phyloP scores from a whole-genome alignment of 768 basidiomycete genomes.

The Mrakia gelida region DNA sequence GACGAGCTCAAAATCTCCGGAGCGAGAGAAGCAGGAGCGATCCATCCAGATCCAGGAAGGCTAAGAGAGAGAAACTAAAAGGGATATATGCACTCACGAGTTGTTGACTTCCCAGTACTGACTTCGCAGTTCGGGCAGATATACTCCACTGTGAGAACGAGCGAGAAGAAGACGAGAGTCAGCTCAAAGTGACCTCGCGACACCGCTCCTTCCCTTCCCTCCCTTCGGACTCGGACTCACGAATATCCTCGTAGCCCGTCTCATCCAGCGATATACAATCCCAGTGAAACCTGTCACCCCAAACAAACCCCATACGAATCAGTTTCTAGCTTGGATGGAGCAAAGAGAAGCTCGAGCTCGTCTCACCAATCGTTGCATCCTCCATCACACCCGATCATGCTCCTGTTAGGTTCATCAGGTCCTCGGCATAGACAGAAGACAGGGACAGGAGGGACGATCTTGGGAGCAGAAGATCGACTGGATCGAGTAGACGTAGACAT shows the following conservation, averaged over 20 bases:
- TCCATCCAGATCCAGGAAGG: neutral
- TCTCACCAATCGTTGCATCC: constrained; percentile 31
- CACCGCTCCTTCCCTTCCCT: neutral
- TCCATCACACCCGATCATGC: constrained; percentile 32
- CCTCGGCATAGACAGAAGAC: constrained; percentile 25
- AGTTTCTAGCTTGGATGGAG: neutral
- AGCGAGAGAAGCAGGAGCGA: neutral
- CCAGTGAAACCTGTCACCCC: constrained; percentile 23
- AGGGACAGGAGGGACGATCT: neutral
- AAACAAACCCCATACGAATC: neutral
- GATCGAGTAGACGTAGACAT: neutral
- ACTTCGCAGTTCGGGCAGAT: constrained; percentile 26
- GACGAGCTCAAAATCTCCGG: neutral
- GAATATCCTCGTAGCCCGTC: constrained; percentile 3
- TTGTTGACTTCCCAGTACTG: constrained; percentile 25
- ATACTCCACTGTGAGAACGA: constrained; percentile 20
- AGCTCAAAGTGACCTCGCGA: neutral
- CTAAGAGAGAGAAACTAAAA: neutral
- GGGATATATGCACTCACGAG: constrained; percentile 15
- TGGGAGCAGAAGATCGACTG: neutral
- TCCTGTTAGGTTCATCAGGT: constrained; percentile 5
- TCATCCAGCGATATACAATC: constrained; percentile 24
- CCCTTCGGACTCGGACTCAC: neutral
- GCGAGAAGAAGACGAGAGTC: neutral
- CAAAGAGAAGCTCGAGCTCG: neutral